Evolutionary conservation across 2,329 filamentous ascomycete genomes (phyloP), one percentile per base, ranked within the genome.

Genomic region (Apiospora pterosperma): DNA sequence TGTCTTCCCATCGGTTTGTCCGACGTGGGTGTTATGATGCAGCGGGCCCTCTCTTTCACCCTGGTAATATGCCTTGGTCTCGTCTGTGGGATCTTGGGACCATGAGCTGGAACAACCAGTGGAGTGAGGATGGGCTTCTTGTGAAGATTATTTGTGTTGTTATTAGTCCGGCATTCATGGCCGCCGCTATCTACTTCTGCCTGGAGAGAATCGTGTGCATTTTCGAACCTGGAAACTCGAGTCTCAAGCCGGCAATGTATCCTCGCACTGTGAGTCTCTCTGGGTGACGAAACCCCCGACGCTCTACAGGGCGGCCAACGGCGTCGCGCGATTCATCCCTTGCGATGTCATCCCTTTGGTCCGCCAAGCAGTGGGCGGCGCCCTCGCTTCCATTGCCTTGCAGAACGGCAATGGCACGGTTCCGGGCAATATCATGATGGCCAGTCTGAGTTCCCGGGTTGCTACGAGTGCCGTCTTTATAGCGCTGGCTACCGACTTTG

Each of bases 161-260:
- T 4, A 83, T 90, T 65, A 88, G 80, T 0, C 88, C 89, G 0
- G 88, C 88, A 1, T 90, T 90, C 71, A 80, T 90, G 73, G 83
- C 86, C 10, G 88, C 86, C 0, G 85, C 82, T 1, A 82, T 91
- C 44, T 91, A 91, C 71, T 77, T 91, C 62, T 88, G 85, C 66
- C 77, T 90, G 60, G 73, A 81, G 12, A 76, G 79, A 42, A 83
- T 85, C 66, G 82, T 85, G 12, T 75, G 76, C 59, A 80, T 77
- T 0, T 83, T 82, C 68, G 82, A 82, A 0, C 73, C 77, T 0
- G 78, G 82, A 70, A 81, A 83, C 70, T 84, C 81, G n/a, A 72
- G 82, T 38, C 77, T 85, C 62, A 74, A 72, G 23, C 82, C 83
- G 0, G 75, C 78, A 65, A 78, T 75, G 63, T 85, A 84, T 67